Evolutionary conservation across 2,329 filamentous ascomycete genomes (phyloP).

Genomic region (Exophiala sideris): DNA sequence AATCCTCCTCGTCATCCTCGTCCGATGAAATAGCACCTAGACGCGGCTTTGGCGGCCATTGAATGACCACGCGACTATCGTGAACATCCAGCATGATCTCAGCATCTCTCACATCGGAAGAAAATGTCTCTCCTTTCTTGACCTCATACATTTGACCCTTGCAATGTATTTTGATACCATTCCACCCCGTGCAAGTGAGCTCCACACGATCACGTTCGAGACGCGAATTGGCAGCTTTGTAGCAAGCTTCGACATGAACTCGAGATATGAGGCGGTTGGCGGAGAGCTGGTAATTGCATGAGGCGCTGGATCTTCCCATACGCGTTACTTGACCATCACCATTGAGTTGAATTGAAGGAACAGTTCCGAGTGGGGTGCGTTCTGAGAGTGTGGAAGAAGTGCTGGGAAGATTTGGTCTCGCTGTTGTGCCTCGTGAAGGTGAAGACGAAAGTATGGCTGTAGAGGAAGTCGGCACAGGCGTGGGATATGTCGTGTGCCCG

Average conservation of each 20-base stretch:
- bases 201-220: slow-evolving; percentile 76
- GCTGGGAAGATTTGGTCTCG: slow-evolving; percentile 57
- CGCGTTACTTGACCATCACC: slow-evolving; percentile 75
- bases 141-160: slow-evolving; percentile 83
- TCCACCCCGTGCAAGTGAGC: slow-evolving; percentile 92
- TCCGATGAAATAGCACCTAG: slow-evolving; percentile 28
- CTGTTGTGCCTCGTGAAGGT: slow-evolving; percentile 57
- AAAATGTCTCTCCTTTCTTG: slow-evolving; percentile 82
- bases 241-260: slow-evolving; percentile 85
- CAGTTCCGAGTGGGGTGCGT: slow-evolving; percentile 75
- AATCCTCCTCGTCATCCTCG: slow-evolving; percentile 51
- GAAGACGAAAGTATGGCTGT: slow-evolving; percentile 88
- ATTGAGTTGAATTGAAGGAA: slow-evolving; percentile 78
- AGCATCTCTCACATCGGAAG: slow-evolving; percentile 78
- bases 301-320: slow-evolving; percentile 92
- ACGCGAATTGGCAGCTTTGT: slow-evolving; percentile 65
- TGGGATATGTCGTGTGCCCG: slow-evolving; percentile 69
- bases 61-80: slow-evolving; percentile 81
- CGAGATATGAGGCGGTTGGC: slow-evolving; percentile 89
- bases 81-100: slow-evolving; percentile 96
- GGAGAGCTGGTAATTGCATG: slow-evolving; percentile 91
- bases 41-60: slow-evolving; percentile 67
- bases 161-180: slow-evolving; percentile 89
- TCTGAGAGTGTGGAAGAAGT: slow-evolving; percentile 66
- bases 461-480: slow-evolving; percentile 88